Conservation (phyloP, 2,329 filamentous ascomycete species). For the Cytospora leucostoma region DNA sequence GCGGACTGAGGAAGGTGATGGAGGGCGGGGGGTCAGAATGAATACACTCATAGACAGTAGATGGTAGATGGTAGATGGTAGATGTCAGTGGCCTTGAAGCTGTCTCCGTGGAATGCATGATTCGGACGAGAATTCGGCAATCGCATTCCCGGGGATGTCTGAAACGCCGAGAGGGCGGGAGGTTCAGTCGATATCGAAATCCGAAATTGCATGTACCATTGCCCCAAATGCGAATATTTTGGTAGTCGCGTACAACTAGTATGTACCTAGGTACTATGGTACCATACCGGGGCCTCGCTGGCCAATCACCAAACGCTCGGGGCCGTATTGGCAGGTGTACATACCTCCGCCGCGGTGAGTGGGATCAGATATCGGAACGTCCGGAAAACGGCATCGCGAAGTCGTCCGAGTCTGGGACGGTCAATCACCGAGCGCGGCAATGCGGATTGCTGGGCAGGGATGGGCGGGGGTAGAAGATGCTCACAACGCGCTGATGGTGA, state of each 20-base stretch:
- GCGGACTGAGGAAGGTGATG: neutral
- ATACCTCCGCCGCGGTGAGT: neutral
- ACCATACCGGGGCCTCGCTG: neutral
- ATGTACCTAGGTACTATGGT: no score
- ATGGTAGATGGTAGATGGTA: no score
- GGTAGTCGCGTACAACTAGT: no score
- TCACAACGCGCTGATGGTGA: neutral
- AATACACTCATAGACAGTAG: no score
- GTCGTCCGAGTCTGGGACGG: conserved; percentile 11
- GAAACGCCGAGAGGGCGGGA: conserved; percentile 3
- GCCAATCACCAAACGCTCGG: conserved; percentile 3
- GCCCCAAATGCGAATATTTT: no score
- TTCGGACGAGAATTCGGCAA: no score
- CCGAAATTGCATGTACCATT: neutral
- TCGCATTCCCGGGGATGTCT: neutral
- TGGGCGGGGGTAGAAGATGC: neutral
- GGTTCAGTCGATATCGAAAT: neutral
- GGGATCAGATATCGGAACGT: neutral
- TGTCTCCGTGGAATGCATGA: no score
- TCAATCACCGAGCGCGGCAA: conserved; percentile 15
- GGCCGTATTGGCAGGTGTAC: neutral
- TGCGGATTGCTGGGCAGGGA: neutral
- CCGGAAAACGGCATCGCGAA: conserved; percentile 15
- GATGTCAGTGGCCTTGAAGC: no score
- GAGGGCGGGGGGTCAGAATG: no score